These are phyloP conservation scores for Lasiosphaeria hispida DNA, from an alignment of 495 filamentous ascomycete genomes.

Conservation along the genomic window DNA sequence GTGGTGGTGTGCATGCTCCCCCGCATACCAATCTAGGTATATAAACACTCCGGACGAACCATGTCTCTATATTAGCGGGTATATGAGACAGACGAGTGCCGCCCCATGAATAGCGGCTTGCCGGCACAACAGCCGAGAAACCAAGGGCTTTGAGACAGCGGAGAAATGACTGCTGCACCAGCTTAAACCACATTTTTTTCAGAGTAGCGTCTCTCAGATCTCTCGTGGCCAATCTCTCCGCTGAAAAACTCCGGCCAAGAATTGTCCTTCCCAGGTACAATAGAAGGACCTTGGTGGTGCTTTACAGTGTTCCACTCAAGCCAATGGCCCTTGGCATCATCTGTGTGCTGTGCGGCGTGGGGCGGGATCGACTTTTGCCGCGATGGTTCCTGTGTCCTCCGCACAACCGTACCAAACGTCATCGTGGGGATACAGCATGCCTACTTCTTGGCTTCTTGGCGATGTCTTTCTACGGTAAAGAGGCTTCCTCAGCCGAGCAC, in stretches of 20 bases:
- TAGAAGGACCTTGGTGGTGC: background rate
- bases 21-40: slow-evolving; percentile 28
- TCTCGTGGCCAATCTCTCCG: background rate
- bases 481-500: no score
- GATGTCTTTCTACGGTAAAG: background rate
- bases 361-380: slow-evolving; percentile 21
- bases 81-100: slow-evolving; percentile 15
- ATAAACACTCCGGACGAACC: slow-evolving; percentile 8
- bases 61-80: slow-evolving; percentile 20
- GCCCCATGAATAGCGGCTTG: background rate
- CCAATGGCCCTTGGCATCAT: slow-evolving; percentile 5
- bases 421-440: background rate
- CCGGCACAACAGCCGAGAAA: slow-evolving; percentile 2
- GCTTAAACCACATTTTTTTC: background rate
- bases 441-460: background rate
- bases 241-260: background rate
- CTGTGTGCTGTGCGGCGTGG: background rate
- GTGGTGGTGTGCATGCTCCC: slow-evolving; percentile 5
- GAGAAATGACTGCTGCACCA: background rate
- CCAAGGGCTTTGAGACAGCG: background rate
- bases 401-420: slow-evolving; percentile 6
- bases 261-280: background rate
- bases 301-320: slow-evolving; percentile 6
- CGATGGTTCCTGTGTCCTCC: background rate
- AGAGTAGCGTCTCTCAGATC: background rate